Conservation (phyloP, 1,139 yeast genomes). For the Hansenula lynferdii region DNA sequence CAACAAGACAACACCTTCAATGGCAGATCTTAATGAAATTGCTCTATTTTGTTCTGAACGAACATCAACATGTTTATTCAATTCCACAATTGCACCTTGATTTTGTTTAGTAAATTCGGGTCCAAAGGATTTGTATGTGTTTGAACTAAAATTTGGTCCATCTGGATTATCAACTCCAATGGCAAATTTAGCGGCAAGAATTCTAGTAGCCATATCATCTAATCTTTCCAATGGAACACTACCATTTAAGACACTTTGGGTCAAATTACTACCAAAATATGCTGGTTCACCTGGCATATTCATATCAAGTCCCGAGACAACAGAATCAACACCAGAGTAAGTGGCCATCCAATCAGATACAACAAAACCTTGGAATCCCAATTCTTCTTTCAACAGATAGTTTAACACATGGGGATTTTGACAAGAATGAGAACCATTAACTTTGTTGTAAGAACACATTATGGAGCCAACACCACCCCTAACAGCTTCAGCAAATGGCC, state of each 20-base stretch:
- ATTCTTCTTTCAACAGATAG: conserved; percentile 48
- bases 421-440: conserved; percentile 53
- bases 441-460: conserved; percentile 54
- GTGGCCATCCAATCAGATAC: conserved; percentile 61
- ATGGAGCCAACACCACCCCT: conserved; percentile 55
- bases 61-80: conserved; percentile 39
- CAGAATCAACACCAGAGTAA: conserved; percentile 48
- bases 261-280: conserved; percentile 49
- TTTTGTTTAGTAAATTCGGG: conserved; percentile 37
- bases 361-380: conserved; percentile 61
- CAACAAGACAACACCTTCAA: conserved; percentile 45
- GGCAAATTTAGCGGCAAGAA: conserved; percentile 50
- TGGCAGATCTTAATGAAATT: conserved; percentile 43
- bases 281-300: conserved; percentile 59
- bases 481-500: conserved; percentile 63
- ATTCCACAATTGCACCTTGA: conserved; percentile 43
- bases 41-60: conserved; percentile 37
- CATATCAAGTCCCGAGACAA: conserved; percentile 57
- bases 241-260: conserved; percentile 50
- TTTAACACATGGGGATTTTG: conserved; percentile 53
- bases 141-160: conserved; percentile 47
- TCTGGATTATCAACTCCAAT: conserved; percentile 30
- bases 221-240: conserved; percentile 46
- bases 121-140: conserved; percentile 47
- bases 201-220: conserved; percentile 54